A percentile compares a stretch with the other conserved stretches of the same genome.
These are phyloP conservation scores for Penicillium silybi DNA, from an alignment of 495 filamentous ascomycete species.

Conservation along the genomic window DNA sequence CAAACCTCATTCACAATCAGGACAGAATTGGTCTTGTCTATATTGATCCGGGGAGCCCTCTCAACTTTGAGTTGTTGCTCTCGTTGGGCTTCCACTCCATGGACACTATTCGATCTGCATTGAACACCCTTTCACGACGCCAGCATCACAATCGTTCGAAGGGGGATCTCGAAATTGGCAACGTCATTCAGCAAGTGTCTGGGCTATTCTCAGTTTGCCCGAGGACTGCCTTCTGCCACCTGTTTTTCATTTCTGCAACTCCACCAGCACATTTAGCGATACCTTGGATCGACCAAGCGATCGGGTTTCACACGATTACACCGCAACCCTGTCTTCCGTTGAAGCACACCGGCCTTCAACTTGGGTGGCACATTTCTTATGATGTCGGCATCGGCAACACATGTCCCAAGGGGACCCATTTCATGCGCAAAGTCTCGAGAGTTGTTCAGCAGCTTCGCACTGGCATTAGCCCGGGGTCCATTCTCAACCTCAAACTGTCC, in stretches of 20 bases:
- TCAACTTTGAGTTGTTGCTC: conserved; percentile 16
- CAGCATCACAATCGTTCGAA: conserved; percentile 1
- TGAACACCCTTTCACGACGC: conserved; percentile 9
- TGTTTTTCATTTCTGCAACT: conserved; percentile 18
- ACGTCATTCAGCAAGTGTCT: conserved; percentile 9
- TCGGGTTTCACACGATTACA: conserved; percentile 26
- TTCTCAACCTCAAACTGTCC: conserved; percentile 14
- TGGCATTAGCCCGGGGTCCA: conserved; percentile 18
- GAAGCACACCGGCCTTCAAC: background rate
- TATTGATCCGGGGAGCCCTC: conserved; percentile 3
- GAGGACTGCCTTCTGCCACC: conserved; percentile 20
- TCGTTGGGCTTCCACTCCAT: conserved; percentile 22
- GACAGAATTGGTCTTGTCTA: conserved; percentile 19
- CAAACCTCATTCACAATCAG: conserved; percentile 7
- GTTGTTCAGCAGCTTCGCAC: conserved; percentile 23
- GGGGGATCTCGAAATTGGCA: background rate
- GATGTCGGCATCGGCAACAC: conserved; percentile 3
- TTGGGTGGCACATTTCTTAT: conserved; percentile 25
- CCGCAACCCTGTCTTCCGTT: conserved; percentile 14
- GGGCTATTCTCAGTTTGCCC: conserved; percentile 11
- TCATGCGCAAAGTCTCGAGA: conserved; percentile 15
- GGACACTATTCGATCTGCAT: conserved; percentile 7
- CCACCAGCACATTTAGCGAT: conserved; percentile 7
- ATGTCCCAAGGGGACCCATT: conserved; percentile 3
- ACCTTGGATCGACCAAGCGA: conserved; percentile 16